Evolutionary conservation across 768 basidiomycete genomes (phyloP).

Genomic region (Epithele typhae): DNA sequence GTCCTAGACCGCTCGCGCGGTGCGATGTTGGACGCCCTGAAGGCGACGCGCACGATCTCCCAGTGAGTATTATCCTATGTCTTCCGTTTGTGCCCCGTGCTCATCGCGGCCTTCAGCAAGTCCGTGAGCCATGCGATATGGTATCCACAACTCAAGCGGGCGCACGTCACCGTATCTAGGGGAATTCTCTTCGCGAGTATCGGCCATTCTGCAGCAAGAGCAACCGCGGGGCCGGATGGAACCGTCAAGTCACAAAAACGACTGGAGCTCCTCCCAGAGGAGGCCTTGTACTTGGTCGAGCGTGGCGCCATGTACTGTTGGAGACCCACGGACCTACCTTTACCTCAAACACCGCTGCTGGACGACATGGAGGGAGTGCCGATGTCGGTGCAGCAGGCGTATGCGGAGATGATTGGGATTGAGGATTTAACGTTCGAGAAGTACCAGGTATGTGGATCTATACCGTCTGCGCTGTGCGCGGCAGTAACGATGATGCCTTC

Average conservation of each 20-base stretch:
- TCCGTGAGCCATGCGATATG: slow-evolving; percentile 77
- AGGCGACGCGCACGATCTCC: slow-evolving; percentile 67
- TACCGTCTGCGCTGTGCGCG: neutral
- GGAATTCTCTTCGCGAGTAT: slow-evolving; percentile 82
- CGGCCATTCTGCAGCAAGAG: slow-evolving; percentile 71
- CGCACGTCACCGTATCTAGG: slow-evolving; percentile 64
- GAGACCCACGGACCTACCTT: slow-evolving; percentile 39
- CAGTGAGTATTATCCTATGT: slow-evolving; percentile 48
- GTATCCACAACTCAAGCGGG: slow-evolving; percentile 60
- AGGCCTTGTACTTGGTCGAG: slow-evolving; percentile 91
- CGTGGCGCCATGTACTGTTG: slow-evolving; percentile 85
- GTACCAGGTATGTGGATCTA: slow-evolving; percentile 63
- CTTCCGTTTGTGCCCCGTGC: neutral
- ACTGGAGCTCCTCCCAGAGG: slow-evolving; percentile 89
- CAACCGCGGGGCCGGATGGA: slow-evolving; percentile 24
- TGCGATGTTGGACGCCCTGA: slow-evolving; percentile 85
- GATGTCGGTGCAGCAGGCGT: slow-evolving; percentile 92
- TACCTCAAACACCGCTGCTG: slow-evolving; percentile 19
- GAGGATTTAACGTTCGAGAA: slow-evolving; percentile 77
- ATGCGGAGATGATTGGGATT: slow-evolving; percentile 75
- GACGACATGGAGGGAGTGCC: slow-evolving; percentile 52
- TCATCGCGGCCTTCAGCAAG: slow-evolving; percentile 45
- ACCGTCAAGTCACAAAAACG: slow-evolving; percentile 51
- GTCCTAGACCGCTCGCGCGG: slow-evolving; percentile 73
- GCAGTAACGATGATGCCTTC: neutral